Percentiles rank a stretch among this genome's conserved stretches.
phyloP scores from a whole-genome alignment of 768 basidiomycete species.

The Kwoniella heveanensis region DNA sequence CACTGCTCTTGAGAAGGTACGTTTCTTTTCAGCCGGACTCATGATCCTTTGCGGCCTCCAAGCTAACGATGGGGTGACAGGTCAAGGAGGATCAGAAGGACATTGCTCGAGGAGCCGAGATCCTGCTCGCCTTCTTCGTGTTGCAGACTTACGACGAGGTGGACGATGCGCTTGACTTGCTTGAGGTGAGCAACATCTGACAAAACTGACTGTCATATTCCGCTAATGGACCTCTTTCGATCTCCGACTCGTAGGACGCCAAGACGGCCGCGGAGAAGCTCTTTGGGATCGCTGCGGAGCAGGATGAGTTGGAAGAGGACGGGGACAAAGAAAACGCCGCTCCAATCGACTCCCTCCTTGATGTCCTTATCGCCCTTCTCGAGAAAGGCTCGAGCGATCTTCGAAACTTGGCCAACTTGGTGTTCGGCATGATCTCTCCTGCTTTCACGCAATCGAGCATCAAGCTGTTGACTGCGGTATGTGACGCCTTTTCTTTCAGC shows the following conservation, averaged over 20 bases:
- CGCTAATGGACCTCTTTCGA: background rate
- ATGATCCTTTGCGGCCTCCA: background rate
- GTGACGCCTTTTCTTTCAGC: too few relatives aligned
- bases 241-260: slow-evolving; percentile 32
- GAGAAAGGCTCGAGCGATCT: slow-evolving; percentile 80
- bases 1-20: slow-evolving; percentile 46
- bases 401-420: slow-evolving; percentile 75
- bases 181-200: slow-evolving; percentile 63
- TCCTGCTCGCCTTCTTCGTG: slow-evolving; percentile 70
- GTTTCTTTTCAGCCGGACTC: background rate
- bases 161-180: slow-evolving; percentile 64
- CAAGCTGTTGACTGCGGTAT: slow-evolving; percentile 77
- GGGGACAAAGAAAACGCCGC: slow-evolving; percentile 59
- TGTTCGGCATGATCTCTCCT: slow-evolving; percentile 72
- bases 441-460: slow-evolving; percentile 70
- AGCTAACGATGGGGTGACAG: slow-evolving; percentile 28
- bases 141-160: slow-evolving; percentile 72
- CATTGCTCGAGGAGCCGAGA: slow-evolving; percentile 67
- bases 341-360: slow-evolving; percentile 81
- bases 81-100: slow-evolving; percentile 59
- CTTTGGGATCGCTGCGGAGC: slow-evolving; percentile 40
- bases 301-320: slow-evolving; percentile 36
- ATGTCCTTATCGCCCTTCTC: slow-evolving; percentile 84
- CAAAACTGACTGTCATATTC: background rate
- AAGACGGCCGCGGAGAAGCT: slow-evolving; percentile 46